phyloP scores from a whole-genome alignment of 345 rosid genomes.

The Citrus inodora region DNA sequence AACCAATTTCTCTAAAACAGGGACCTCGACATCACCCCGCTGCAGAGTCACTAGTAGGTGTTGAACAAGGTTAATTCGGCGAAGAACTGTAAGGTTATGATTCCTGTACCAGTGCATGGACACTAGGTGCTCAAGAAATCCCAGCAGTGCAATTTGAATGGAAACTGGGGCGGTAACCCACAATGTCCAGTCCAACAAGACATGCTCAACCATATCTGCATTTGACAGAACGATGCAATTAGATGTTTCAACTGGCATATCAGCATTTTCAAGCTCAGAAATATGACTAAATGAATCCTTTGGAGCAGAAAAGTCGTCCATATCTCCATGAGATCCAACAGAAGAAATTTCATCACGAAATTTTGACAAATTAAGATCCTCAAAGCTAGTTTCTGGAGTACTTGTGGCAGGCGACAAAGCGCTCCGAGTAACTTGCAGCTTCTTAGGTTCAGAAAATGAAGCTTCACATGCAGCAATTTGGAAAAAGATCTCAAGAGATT shows the following conservation, averaged over 20 bases:
- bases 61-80: constrained; percentile 92
- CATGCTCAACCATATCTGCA: constrained; percentile 99
- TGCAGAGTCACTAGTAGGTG: constrained; percentile 94
- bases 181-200: constrained; percentile 96
- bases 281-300: constrained; percentile 90
- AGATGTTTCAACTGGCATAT: constrained; percentile 77
- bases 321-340: constrained; percentile 87
- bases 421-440: constrained; percentile 41
- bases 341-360: constrained; percentile 84
- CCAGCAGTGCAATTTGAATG: constrained; percentile 87
- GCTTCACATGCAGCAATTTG: constrained; percentile 99
- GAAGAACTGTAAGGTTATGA: constrained; percentile 94
- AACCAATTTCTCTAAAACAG: constrained; percentile 93
- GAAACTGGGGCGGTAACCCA: constrained; percentile 95
- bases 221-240: constrained; percentile 97
- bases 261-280: constrained; percentile 90
- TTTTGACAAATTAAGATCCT: constrained; percentile 72
- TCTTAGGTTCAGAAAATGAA: constrained; percentile 93
- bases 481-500: constrained; percentile 89
- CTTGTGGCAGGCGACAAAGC: constrained; percentile 46
- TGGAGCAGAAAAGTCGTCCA: constrained; percentile 90
- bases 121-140: constrained; percentile 96
- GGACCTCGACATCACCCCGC: constrained; percentile 98
- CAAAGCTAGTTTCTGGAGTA: constrained; percentile 66
- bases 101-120: constrained; percentile 99